Evolutionary conservation across 2,329 filamentous ascomycete species (phyloP).

Genomic region (Penicillium aurantiogriseum): DNA sequence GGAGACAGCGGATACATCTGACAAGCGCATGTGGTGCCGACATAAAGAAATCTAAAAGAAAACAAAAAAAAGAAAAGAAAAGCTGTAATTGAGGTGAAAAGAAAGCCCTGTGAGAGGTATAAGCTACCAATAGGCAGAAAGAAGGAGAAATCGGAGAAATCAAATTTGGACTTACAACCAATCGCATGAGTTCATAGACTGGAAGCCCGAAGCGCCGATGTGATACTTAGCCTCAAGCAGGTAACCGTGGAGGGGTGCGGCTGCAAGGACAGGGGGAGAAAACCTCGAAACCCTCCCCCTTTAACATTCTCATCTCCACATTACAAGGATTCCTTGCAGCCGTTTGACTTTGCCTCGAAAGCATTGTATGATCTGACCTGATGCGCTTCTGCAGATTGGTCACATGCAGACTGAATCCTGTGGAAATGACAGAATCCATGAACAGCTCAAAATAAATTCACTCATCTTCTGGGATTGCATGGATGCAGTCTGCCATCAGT

Average conservation of each 20-base stretch:
- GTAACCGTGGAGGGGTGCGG: constrained; percentile 21
- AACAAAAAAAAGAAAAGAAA: neutral
- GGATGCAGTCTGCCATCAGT: neutral
- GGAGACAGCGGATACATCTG: constrained; percentile 8
- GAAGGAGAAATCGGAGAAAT: neutral
- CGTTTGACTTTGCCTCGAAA: constrained; percentile 10
- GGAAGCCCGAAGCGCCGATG: constrained; percentile 15
- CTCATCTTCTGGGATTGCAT: neutral
- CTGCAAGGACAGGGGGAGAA: constrained; percentile 18
- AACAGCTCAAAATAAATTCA: neutral
- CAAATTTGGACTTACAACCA: constrained; percentile 17
- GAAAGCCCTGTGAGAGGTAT: constrained; percentile 3
- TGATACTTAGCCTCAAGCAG: constrained; percentile 20
- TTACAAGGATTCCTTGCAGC: constrained; percentile 4
- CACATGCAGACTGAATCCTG: constrained; percentile 2
- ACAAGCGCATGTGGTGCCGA: neutral
- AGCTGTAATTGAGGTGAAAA: constrained; percentile 5
- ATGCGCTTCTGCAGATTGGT: neutral
- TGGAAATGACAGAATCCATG: neutral
- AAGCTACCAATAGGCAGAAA: constrained; percentile 13
- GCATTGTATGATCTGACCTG: constrained; percentile 1
- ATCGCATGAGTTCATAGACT: constrained; percentile 6
- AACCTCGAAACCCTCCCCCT: neutral
- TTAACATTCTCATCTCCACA: neutral
- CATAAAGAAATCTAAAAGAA: constrained; percentile 6